A percentile compares a stretch with the other conserved stretches of the same genome.
Conservation (phyloP, 2,329 filamentous ascomycete genomes). For the Cladorrhinum sp. region DNA sequence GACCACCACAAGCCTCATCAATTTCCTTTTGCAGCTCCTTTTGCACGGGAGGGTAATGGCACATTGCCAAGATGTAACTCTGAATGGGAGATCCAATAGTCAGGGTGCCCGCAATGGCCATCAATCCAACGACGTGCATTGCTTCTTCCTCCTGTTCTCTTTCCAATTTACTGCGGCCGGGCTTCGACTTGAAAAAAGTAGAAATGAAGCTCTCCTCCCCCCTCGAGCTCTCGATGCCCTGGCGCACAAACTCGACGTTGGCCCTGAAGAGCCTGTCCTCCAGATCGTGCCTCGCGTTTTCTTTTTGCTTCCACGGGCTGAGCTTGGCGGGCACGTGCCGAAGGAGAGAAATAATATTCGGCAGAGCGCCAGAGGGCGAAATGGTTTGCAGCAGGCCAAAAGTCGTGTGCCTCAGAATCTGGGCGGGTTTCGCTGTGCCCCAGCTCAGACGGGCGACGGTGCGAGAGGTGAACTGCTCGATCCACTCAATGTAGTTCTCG, state of each 20-base stretch:
- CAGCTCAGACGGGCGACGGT: conserved; percentile 46
- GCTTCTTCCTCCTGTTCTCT: conserved; percentile 37
- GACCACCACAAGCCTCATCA: conserved; percentile 41
- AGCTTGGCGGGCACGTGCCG: conserved; percentile 38
- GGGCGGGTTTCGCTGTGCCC: conserved; percentile 42
- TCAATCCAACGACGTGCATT: conserved; percentile 45
- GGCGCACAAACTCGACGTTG: conserved; percentile 38
- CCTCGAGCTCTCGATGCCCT: conserved; percentile 31
- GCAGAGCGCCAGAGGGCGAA: conserved; percentile 43
- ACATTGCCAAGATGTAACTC: conserved; percentile 39
- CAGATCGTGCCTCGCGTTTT: conserved; percentile 38
- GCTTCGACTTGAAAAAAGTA: conserved; percentile 35
- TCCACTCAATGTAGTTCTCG: conserved; percentile 42
- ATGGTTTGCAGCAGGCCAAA: conserved; percentile 46
- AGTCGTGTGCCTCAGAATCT: conserved; percentile 43
- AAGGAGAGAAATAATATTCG: conserved; percentile 40
- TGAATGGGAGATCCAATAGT: conserved; percentile 46
- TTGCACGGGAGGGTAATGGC: conserved; percentile 33
- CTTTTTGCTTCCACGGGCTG: conserved; percentile 46
- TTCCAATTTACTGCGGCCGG: conserved; percentile 27
- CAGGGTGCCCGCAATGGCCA: conserved; percentile 46
- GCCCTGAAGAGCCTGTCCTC: conserved; percentile 39
- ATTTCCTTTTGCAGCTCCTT: conserved; percentile 44
- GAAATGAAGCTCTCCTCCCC: conserved; percentile 42
- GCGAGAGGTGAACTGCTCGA: conserved; percentile 47